Evolutionary conservation across 805 yeast genomes (phyloP).

Genomic region (Komagataella pastoris): DNA sequence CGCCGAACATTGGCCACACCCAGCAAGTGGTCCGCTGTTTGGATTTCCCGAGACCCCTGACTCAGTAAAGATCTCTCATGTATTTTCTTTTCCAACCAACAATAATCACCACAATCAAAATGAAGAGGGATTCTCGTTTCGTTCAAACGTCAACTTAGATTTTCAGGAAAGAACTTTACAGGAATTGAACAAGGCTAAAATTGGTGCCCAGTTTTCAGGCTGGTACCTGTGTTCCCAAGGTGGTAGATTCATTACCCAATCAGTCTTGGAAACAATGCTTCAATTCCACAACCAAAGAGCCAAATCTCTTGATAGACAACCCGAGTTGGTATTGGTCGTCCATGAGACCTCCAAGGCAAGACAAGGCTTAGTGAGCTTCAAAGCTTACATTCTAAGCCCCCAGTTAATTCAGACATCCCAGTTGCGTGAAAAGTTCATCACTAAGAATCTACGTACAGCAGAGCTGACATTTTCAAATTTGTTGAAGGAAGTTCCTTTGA

Average conservation of each 20-base stretch:
- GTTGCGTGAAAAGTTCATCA: slow-evolving; percentile 47
- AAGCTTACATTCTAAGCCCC: slow-evolving; percentile 55
- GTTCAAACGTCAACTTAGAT: slow-evolving; percentile 37
- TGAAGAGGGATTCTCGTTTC: slow-evolving; percentile 45
- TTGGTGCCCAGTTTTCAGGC: slow-evolving; percentile 63
- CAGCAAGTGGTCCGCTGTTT: slow-evolving; percentile 57
- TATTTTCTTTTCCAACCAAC: slow-evolving; percentile 49
- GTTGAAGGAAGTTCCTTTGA: slow-evolving; percentile 58
- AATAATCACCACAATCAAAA: slow-evolving; percentile 28
- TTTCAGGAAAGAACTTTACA: slow-evolving; percentile 59
- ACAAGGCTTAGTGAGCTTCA: slow-evolving; percentile 48
- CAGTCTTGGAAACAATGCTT: slow-evolving; percentile 56
- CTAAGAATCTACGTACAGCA: slow-evolving; percentile 46
- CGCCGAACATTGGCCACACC: slow-evolving; percentile 45
- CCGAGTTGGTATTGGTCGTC: slow-evolving; percentile 38
- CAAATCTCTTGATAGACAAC: slow-evolving; percentile 17
- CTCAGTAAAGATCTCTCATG: slow-evolving; percentile 37
- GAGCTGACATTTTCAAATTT: slow-evolving; percentile 52
- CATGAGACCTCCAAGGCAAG: slow-evolving; percentile 62
- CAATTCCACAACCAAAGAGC: slow-evolving; percentile 32
- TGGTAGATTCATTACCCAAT: slow-evolving; percentile 56
- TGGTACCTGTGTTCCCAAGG: slow-evolving; percentile 66
- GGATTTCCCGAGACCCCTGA: slow-evolving; percentile 56
- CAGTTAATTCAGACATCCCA: slow-evolving; percentile 39
- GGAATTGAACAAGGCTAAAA: slow-evolving; percentile 45